A percentile compares a stretch with the other conserved stretches of the same genome.
phyloP scores from a whole-genome alignment of 2,329 filamentous ascomycete genomes.

The Ophiocordyceps polyrhachis-furcata region DNA sequence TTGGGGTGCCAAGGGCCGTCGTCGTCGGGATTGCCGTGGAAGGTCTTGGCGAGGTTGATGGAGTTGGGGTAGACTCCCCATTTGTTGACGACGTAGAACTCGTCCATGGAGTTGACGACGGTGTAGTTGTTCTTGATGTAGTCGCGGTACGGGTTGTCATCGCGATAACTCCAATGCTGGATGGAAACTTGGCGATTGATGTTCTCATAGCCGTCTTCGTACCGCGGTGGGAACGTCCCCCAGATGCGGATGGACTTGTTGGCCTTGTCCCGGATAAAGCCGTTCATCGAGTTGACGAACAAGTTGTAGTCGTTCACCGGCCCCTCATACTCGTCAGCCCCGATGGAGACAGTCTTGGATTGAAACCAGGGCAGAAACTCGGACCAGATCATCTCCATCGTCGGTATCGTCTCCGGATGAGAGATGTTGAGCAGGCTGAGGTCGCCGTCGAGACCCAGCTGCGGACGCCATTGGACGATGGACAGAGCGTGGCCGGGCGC shows the following conservation, averaged over 20 bases:
- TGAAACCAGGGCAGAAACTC: slow-evolving; percentile 37
- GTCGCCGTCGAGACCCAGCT: slow-evolving; percentile 27
- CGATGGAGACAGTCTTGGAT: slow-evolving; percentile 33
- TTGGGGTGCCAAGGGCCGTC: slow-evolving; percentile 6
- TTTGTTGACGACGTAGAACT: slow-evolving; percentile 9
- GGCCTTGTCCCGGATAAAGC: slow-evolving; percentile 22
- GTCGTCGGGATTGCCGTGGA: slow-evolving; percentile 9
- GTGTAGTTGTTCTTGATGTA: slow-evolving; percentile 8
- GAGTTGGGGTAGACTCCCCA: slow-evolving; percentile 18
- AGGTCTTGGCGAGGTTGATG: slow-evolving; percentile 22
- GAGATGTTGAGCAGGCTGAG: slow-evolving; percentile 24
- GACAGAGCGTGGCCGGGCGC: slow-evolving; percentile 36
- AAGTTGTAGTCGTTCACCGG: slow-evolving; percentile 29
- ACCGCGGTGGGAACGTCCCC: slow-evolving; percentile 19
- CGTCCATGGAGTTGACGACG: slow-evolving; percentile 9
- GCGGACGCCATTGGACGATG: slow-evolving; percentile 39
- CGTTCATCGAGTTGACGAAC: slow-evolving; percentile 24
- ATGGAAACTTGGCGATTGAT: slow-evolving; percentile 6
- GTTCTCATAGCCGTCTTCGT: slow-evolving; percentile 7
- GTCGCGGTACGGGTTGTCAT: slow-evolving; percentile 6
- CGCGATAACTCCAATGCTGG: slow-evolving; percentile 18
- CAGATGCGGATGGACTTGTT: slow-evolving; percentile 31
- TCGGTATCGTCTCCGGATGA: slow-evolving; percentile 31
- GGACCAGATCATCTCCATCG: slow-evolving; percentile 30
- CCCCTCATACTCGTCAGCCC: slow-evolving; percentile 33